These are phyloP conservation scores for Diversispora eburnea DNA, from an alignment of 192 early-diverging fungal species.

Conservation along the genomic window DNA sequence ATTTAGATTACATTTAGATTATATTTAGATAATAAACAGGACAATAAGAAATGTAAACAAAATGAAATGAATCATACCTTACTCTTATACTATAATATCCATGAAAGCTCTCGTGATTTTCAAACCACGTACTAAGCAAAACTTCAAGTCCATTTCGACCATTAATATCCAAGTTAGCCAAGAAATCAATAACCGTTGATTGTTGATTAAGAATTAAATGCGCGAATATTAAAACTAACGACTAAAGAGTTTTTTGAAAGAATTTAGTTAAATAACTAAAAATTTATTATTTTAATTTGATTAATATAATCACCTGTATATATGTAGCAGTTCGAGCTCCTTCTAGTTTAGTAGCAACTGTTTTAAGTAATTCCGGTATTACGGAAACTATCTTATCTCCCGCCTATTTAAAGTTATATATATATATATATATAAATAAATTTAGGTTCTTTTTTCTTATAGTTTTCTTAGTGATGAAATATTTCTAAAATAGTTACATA, in stretches of 20 bases:
- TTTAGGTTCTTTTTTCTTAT: neutral
- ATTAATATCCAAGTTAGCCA: conserved; percentile 55
- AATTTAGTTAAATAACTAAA: neutral
- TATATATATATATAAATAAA: conserved; percentile 18
- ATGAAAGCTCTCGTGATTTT: conserved; percentile 75
- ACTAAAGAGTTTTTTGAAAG: conserved; percentile 37
- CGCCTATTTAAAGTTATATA: conserved; percentile 36
- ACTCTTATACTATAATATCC: conserved; percentile 83
- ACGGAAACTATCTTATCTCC: conserved; percentile 60
- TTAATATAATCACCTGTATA: conserved; percentile 52
- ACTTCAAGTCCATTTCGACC: conserved; percentile 70
- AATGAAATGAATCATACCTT: conserved; percentile 43
- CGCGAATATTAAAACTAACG: conserved; percentile 82
- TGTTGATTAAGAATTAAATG: conserved; percentile 73
- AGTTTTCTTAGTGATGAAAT: too few relatives aligned
- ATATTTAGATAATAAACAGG: too few relatives aligned
- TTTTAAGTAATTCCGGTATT: conserved; percentile 74
- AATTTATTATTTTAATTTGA: too few relatives aligned
- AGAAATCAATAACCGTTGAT: conserved; percentile 70
- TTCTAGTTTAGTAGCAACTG: conserved; percentile 66
- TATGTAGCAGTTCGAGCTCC: conserved; percentile 75
- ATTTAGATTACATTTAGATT: too few relatives aligned
- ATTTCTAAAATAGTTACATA: conserved; percentile 29
- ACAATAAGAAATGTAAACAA: too few relatives aligned
- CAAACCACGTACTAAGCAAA: conserved; percentile 76